Evolutionary conservation across 2,329 filamentous ascomycete genomes (phyloP), one percentile per base, ranked within the genome.

Genomic region (Penicillium italicum): DNA sequence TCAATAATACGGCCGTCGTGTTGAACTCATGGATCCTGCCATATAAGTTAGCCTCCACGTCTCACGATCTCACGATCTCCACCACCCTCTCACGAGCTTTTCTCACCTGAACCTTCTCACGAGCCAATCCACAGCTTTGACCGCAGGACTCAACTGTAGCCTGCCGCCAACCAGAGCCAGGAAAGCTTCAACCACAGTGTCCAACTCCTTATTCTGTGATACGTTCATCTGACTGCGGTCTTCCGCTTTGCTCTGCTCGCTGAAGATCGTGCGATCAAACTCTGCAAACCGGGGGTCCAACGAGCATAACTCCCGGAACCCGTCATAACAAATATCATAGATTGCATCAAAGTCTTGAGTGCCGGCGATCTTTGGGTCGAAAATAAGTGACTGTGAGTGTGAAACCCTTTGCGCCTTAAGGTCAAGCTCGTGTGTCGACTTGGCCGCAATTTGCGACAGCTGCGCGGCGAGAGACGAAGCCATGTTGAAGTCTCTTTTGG

Each of bases 111-210:
- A 99, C 67, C 93, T 83, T 68, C 94, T 82, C 52, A 99, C 83
- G 44, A 99, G 82, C 94, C 94, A 99, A 77, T 99, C 95, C 36
- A 97, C 81, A 16, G 92, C 86, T 75, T 95, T 96, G 51, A 96
- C 84, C 0, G 90, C 91, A 38, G 94, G 93, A 77, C 88, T 91
- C 31, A 99, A 79, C 60, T 93, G 81, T 62, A 99, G 72, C 38
- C 88, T 84, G 26, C 86, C 85, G 22, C 90, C 88, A 11, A 89
- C 85, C 14, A 97, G 80, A 31, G 86, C 88, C 62, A 99, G 78
- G 70, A 97, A 99, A 14, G 85, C 83, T 65, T 95, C 89, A 53
- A 97, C 76, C 54, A 87, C 87, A 47, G 78, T 80, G 72, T 97
- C 85, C 53, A 99, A 79, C 69, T 91, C 88, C 62, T 84, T 81